phyloP scores from a whole-genome alignment of 2,329 filamentous ascomycete species.

The Aspergillus arachidicola region DNA sequence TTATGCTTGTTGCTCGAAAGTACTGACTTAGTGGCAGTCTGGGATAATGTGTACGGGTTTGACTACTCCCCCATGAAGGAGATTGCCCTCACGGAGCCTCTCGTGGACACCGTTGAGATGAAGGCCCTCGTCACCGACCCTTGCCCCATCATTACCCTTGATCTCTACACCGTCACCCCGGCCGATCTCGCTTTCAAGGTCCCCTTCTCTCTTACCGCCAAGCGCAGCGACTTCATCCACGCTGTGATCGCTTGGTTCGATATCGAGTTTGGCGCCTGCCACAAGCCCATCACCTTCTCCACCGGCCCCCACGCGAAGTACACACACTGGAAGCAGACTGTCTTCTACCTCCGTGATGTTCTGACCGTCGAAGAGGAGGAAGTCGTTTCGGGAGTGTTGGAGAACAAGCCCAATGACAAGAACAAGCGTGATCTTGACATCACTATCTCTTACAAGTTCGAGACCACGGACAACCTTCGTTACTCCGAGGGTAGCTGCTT shows the following conservation, averaged over 20 bases:
- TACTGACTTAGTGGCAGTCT: constrained; percentile 65
- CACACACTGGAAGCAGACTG: constrained; percentile 99
- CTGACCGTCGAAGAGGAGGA: constrained; percentile 89
- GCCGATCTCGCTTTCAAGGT: constrained; percentile 82
- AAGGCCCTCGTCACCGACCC: constrained; percentile 97
- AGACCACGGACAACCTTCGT: constrained; percentile 73
- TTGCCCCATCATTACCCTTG: constrained; percentile 78
- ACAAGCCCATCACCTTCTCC: constrained; percentile 96
- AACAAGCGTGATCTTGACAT: constrained; percentile 96
- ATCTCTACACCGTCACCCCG: constrained; percentile 86
- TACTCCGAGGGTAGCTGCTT: constrained; percentile 68
- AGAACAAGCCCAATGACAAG: constrained; percentile 87
- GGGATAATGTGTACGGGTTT: constrained; percentile 99
- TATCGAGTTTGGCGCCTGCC: constrained; percentile 96
- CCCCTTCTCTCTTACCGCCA: constrained; percentile 73
- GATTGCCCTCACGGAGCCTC: constrained; percentile 89
- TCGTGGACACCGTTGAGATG: constrained; percentile 96
- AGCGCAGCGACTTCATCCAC: constrained; percentile 92
- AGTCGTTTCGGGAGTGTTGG: constrained; percentile 70
- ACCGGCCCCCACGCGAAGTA: constrained; percentile 98
- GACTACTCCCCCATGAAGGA: constrained; percentile 93
- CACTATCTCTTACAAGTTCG: constrained; percentile 77
- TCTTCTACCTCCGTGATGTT: constrained; percentile 94
- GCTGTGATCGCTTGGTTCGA: constrained; percentile 98
- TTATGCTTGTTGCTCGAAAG: neutral